A percentile compares a stretch with the other conserved stretches of the same genome.
Conservation (phyloP, 1,139 yeast species). For the Candida sanyaensis region DNA sequence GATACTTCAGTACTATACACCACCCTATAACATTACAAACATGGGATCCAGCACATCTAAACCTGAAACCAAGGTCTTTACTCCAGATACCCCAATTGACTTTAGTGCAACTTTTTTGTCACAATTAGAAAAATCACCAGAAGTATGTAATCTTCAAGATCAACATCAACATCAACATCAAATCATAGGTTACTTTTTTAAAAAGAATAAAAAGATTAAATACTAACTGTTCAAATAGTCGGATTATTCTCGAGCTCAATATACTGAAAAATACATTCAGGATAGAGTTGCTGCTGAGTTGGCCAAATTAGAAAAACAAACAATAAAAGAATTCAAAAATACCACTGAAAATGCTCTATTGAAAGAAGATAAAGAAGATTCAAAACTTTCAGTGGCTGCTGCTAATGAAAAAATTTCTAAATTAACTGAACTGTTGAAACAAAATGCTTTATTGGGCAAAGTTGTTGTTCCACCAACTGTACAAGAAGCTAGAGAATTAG, state of each 20-base stretch:
- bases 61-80: slow-evolving; percentile 65
- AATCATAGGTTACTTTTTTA: no score
- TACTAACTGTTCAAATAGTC: slow-evolving; percentile 43
- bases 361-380: slow-evolving; percentile 23
- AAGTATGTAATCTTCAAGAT: slow-evolving; percentile 48
- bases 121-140: slow-evolving; percentile 71
- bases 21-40: neutral
- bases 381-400: slow-evolving; percentile 25
- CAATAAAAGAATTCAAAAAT: slow-evolving; percentile 56
- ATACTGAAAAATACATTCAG: slow-evolving; percentile 76
- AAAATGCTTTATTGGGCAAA: slow-evolving; percentile 48
- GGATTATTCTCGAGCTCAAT: slow-evolving; percentile 79
- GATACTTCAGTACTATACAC: neutral
- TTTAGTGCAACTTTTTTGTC: slow-evolving; percentile 68
- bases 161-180: no score
- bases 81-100: slow-evolving; percentile 75
- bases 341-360: slow-evolving; percentile 48
- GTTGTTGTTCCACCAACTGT: slow-evolving; percentile 34
- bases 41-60: slow-evolving; percentile 63
- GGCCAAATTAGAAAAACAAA: slow-evolving; percentile 59
- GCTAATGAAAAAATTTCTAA: slow-evolving; percentile 42
- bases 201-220: no score
- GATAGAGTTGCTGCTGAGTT: slow-evolving; percentile 72
- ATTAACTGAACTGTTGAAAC: slow-evolving; percentile 48
- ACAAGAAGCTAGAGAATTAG: slow-evolving; percentile 51